Evolutionary conservation across 2,329 filamentous ascomycete species (phyloP).

Genomic region (Aspergillus texensis): DNA sequence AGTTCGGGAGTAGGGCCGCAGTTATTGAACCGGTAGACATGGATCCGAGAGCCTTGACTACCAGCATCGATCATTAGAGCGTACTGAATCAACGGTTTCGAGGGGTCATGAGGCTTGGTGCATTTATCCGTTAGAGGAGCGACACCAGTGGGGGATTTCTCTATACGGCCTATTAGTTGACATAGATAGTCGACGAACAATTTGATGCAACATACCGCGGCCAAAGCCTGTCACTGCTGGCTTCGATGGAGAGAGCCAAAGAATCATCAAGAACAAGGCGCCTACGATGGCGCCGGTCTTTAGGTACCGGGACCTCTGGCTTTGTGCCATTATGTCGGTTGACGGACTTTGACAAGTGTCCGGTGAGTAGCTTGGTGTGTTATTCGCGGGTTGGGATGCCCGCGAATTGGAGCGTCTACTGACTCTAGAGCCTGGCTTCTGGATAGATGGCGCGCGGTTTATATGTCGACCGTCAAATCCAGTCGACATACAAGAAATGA

Average conservation of each 20-base stretch:
- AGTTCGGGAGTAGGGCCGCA: constrained; percentile 94
- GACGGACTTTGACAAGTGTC: constrained; percentile 39
- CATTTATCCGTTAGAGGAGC: constrained; percentile 71
- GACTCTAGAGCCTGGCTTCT: constrained; percentile 48
- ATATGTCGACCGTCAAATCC: constrained; percentile 53
- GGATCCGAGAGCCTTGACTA: constrained; percentile 95
- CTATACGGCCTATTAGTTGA: constrained; percentile 20
- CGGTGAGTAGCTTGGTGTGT: constrained; percentile 47
- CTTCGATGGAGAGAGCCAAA: constrained; percentile 53
- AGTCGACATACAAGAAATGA: constrained; percentile 58
- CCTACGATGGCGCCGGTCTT: constrained; percentile 64
- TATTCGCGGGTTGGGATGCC: constrained; percentile 41
- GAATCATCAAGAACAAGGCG: constrained; percentile 60
- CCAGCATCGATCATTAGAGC: constrained; percentile 98
- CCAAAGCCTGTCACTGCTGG: constrained; percentile 26
- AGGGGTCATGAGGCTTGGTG: constrained; percentile 77
- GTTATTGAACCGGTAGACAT: constrained; percentile 99
- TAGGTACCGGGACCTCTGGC: constrained; percentile 61
- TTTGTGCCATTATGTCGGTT: constrained; percentile 61
- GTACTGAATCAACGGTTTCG: constrained; percentile 95
- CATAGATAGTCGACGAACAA: not conserved
- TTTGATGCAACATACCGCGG: constrained; percentile 25
- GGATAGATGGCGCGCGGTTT: constrained; percentile 57
- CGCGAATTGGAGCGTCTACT: constrained; percentile 59
- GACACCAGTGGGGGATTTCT: constrained; percentile 25